Conservation (phyloP, 768 basidiomycete species). For the Amanita pallidorosea region DNA sequence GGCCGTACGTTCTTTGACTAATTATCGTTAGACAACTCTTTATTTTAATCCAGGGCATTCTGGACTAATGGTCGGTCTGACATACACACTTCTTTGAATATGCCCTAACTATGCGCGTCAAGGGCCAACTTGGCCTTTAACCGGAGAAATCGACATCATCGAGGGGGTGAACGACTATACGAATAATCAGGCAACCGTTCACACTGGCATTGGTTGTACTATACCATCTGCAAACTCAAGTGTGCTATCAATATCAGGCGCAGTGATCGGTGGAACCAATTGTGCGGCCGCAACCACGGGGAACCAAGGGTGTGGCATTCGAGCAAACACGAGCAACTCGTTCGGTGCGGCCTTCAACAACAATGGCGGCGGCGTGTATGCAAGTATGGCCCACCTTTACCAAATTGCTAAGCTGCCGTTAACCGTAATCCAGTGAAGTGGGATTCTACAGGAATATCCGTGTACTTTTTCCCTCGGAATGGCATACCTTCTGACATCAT, state of each 20-base stretch:
- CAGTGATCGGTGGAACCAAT: constrained; percentile 57
- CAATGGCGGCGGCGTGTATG: constrained; percentile 83
- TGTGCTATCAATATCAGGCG: constrained; percentile 47
- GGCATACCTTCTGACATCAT: constrained; percentile 71
- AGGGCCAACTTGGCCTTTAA: constrained; percentile 54
- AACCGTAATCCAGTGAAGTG: constrained; percentile 50
- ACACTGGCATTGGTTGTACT: constrained; percentile 63
- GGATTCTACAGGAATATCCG: constrained; percentile 62
- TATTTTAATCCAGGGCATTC: constrained; percentile 24
- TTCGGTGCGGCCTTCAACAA: constrained; percentile 84
- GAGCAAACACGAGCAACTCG: constrained; percentile 44
- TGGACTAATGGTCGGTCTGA: constrained; percentile 33
- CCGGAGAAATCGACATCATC: constrained; percentile 76
- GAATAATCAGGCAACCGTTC: constrained; percentile 74
- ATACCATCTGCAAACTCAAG: constrained; percentile 38
- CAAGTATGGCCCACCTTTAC: constrained; percentile 49
- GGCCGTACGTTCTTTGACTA: constrained; percentile 44
- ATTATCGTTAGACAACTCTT: not conserved
- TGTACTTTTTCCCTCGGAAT: constrained; percentile 75
- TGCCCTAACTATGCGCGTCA: constrained; percentile 28
- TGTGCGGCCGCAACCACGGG: constrained; percentile 61
- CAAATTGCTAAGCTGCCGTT: not conserved
- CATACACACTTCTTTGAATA: constrained; percentile 13
- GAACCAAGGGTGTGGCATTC: constrained; percentile 78
- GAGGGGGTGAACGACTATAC: constrained; percentile 80